Base-by-base conservation (phyloP, 1,139 yeast species). In the Debaryomyces coudertii region DNA sequence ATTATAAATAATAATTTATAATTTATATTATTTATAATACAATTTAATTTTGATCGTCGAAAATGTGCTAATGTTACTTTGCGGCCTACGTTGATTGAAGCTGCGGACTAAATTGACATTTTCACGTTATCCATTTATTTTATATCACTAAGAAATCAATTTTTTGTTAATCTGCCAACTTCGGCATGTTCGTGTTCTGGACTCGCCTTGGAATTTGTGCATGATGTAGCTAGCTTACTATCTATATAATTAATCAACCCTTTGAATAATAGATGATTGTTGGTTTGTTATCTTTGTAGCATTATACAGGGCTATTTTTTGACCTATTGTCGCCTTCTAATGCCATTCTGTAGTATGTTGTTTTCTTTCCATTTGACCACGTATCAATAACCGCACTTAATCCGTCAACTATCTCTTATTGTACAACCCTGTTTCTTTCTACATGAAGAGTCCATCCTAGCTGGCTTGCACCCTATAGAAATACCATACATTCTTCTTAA, bases 241-340 rank as follows among this genome's bases (percentile, higher is more conserved):
- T 28, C 41, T 40, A 37, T 41, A 42, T 33, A 42, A 42, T 28
- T 35, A 42, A 42, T 42, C 44, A 42, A 42, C 44, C 25, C 20
- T 34, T 41, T 27, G 39, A 41, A 15, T 27, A 42, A 36, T 42
- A 42, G 40, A 42, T 36, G 44, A 35, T 31, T 42, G 40, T 36
- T 42, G 44, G 38, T 28, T 28, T 30, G 14, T 22, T 14, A 18
- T 27, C 5, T 5, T 29, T 36, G 31, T 18, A 7, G 12, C n/a
- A n/a, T n/a, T n/a, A n/a, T n/a, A n/a, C n/a, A n/a, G n/a, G n/a
- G n/a, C n/a, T n/a, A n/a, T 20, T 20, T 20, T 4, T 20, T 20
- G 22, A 4, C 5, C 15, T 14, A 14, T 14, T 4, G 11, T 25
- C 6, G 28, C 28, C 33, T 29, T 15, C 18, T 7, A n/a, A 7